Percentiles rank a stretch among this genome's conserved stretches.
phyloP scores from a whole-genome alignment of 192 early-diverging fungal species.

The Backusella luteola region DNA sequence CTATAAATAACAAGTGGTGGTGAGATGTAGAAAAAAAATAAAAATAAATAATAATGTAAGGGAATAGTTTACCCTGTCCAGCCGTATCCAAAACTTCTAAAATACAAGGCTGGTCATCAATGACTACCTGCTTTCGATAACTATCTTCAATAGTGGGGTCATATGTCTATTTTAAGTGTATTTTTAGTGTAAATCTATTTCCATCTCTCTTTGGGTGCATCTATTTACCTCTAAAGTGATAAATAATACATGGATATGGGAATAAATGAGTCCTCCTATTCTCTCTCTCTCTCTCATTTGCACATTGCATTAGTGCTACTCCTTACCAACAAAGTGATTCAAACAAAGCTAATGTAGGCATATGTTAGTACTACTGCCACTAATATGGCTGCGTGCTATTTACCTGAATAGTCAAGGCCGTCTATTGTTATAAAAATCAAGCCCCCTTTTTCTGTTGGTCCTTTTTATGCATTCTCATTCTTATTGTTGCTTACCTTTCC shows the following conservation, averaged over 20 bases:
- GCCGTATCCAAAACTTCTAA: slow-evolving; percentile 97
- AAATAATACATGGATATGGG: background rate
- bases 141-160: slow-evolving; percentile 99
- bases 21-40: background rate
- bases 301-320: background rate
- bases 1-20: slow-evolving; percentile 26
- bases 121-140: slow-evolving; percentile 96
- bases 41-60: background rate
- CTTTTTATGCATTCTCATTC: background rate
- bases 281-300: too few relatives aligned
- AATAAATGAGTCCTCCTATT: background rate
- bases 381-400: background rate
- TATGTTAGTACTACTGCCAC: background rate
- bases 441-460: background rate
- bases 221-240: background rate
- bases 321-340: slow-evolving; percentile 49
- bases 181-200: background rate
- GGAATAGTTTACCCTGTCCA: slow-evolving; percentile 59
- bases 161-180: slow-evolving; percentile 63
- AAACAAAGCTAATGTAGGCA: slow-evolving; percentile 33
- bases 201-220: background rate
- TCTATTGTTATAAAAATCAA: slow-evolving; percentile 17
- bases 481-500: slow-evolving; percentile 22
- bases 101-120: slow-evolving; percentile 96
- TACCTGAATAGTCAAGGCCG: slow-evolving; percentile 45